These are phyloP conservation scores for Isatis lusitanica DNA, from an alignment of 441 rosid genomes.

Conservation along the genomic window DNA sequence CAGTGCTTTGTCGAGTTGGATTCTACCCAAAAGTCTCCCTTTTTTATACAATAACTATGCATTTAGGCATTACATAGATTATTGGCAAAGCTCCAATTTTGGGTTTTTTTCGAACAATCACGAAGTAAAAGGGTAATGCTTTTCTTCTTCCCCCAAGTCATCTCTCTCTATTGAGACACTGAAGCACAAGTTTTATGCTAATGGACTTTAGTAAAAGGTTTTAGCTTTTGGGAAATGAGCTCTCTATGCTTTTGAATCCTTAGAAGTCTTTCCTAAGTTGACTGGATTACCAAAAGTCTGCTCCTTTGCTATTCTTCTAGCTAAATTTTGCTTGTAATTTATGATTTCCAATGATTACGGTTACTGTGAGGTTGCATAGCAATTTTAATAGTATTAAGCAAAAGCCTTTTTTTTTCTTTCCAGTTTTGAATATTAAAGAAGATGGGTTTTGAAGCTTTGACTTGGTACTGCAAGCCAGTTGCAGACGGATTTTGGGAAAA, in stretches of 20 bases:
- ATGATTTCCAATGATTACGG: neutral
- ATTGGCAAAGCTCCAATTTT: slow-evolving; percentile 20
- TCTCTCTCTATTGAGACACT: neutral
- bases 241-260: neutral
- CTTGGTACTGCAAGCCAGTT: slow-evolving; percentile 79
- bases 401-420: slow-evolving; percentile 23
- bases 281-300: neutral
- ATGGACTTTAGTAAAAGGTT: slow-evolving; percentile 3
- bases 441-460: slow-evolving; percentile 62
- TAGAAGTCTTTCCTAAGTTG: neutral
- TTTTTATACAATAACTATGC: neutral
- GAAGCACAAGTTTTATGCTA: neutral
- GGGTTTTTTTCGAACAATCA: slow-evolving; percentile 9
- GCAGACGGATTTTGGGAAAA: slow-evolving; percentile 66
- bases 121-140: slow-evolving; percentile 22
- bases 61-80: neutral
- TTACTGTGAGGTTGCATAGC: neutral
- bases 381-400: neutral
- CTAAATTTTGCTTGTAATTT: neutral
- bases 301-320: neutral
- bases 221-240: slow-evolving; percentile 5
- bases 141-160: slow-evolving; percentile 1
- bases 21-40: slow-evolving; percentile 11
- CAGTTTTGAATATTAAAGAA: slow-evolving; percentile 10
- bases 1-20: slow-evolving; percentile 19